A percentile compares a stretch with the other conserved stretches of the same genome.
Conservation (phyloP, 345 rosid species). For the Citrus maxima region DNA sequence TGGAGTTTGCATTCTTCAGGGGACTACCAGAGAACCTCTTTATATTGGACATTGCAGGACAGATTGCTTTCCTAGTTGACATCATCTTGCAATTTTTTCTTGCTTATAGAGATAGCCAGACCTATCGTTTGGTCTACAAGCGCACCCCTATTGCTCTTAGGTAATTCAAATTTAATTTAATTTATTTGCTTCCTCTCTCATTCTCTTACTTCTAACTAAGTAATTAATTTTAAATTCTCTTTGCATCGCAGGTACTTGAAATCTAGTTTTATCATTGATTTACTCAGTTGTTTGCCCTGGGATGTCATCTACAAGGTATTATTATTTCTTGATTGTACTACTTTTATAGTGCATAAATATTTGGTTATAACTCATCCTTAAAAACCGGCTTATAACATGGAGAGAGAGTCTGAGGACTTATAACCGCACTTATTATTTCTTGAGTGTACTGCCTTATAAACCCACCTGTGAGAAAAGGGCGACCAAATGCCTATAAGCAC, state of each 20-base stretch:
- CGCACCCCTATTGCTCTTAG: constrained; percentile 54
- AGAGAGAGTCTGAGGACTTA: too few species aligned
- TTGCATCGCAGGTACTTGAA: constrained; percentile 58
- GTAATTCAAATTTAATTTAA: constrained; percentile 19
- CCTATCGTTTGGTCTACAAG: constrained; percentile 53
- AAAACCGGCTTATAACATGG: too few species aligned
- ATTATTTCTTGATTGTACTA: not conserved
- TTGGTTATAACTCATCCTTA: not conserved
- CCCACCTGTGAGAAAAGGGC: too few species aligned
- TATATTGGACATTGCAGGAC: constrained; percentile 70
- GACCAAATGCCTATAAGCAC: too few species aligned
- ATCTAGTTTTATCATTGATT: constrained; percentile 62
- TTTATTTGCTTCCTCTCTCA: not conserved
- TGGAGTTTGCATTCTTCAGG: constrained; percentile 94
- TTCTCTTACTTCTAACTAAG: too few species aligned
- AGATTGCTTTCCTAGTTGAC: constrained; percentile 70
- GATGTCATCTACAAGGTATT: constrained; percentile 73
- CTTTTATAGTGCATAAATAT: not conserved
- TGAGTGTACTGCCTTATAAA: too few species aligned
- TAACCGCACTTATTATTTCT: too few species aligned
- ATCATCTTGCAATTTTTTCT: constrained; percentile 61
- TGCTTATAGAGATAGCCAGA: constrained; percentile 58
- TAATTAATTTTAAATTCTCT: not conserved
- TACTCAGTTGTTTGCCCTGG: constrained; percentile 82
- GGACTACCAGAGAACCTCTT: constrained; percentile 71